phyloP scores from a whole-genome alignment of 306 rosid genomes.

The Acacia crassicarpa region DNA sequence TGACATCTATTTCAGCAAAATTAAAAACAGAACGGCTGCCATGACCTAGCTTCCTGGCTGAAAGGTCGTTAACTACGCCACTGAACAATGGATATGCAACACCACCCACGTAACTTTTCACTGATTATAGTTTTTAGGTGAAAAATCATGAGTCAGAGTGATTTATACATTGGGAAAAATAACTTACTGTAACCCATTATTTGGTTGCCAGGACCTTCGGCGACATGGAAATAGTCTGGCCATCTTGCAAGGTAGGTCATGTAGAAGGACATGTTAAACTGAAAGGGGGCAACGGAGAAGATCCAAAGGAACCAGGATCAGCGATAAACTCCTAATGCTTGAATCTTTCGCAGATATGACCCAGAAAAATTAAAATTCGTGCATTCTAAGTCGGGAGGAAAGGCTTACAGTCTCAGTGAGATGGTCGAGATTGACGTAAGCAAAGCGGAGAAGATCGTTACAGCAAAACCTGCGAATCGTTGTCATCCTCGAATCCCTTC shows the following conservation, averaged over 20 bases:
- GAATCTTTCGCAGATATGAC: background rate
- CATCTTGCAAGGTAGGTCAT: constrained; percentile 98
- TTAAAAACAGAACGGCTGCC: background rate
- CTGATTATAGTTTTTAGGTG: background rate
- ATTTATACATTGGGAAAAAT: background rate
- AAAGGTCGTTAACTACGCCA: background rate
- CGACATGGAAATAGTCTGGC: constrained; percentile 97
- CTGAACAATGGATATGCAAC: background rate
- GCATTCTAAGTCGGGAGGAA: background rate
- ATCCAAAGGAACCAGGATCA: background rate
- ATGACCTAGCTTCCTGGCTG: background rate
- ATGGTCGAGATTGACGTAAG: constrained; percentile 87
- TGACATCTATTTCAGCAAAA: background rate
- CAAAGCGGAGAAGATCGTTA: constrained; percentile 91
- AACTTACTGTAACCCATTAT: constrained; percentile 96
- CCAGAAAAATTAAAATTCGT: background rate
- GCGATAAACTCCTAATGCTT: background rate
- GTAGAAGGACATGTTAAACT: constrained; percentile 98
- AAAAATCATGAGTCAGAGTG: background rate
- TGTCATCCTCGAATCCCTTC: constrained; percentile 55
- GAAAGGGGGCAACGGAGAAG: constrained; percentile 17
- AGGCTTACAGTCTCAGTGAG: constrained; percentile 86
- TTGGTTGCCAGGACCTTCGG: constrained; percentile 76
- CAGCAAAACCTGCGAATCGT: constrained; percentile 94
- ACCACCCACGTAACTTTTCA: background rate